Conservation (phyloP, 225 moss, liverwort and hornwort species). For the Asterella californica region DNA sequence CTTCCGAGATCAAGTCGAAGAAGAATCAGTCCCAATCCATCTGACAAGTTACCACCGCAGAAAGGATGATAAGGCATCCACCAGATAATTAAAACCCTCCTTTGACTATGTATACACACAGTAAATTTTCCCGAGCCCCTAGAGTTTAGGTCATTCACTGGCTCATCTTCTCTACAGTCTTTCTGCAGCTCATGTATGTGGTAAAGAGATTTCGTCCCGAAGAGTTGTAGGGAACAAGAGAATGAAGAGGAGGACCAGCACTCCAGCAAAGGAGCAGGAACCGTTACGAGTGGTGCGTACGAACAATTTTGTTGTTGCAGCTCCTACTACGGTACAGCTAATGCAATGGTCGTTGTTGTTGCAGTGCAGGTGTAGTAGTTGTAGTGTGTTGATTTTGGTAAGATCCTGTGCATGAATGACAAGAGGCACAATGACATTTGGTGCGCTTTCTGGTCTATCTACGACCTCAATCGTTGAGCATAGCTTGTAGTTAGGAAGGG, state of each 20-base stretch:
- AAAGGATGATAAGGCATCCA: not conserved
- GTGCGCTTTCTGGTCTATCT: not conserved
- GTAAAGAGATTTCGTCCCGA: no score
- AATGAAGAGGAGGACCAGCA: no score
- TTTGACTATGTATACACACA: not conserved
- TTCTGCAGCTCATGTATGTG: no score
- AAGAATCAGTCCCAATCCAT: no score
- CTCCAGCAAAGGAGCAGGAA: not conserved
- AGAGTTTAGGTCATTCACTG: no score
- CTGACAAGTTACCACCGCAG: not conserved
- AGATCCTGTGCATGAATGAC: conserved; percentile 2
- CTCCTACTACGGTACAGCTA: no score
- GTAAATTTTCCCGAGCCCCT: no score
- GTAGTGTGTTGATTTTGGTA: not conserved
- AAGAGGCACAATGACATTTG: not conserved
- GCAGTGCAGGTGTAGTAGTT: not conserved
- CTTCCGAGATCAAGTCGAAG: no score
- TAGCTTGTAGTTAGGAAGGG: not conserved
- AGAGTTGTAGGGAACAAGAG: not conserved
- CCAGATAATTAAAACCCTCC: not conserved
- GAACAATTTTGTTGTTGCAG: not conserved
- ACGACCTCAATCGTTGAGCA: not conserved
- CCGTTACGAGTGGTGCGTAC: not conserved
- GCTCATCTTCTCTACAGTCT: no score
- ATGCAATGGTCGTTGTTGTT: no score